These are phyloP conservation scores for Heterotrichella gracilis DNA, from an alignment of 352 stramenopile species.

Conservation along the genomic window DNA sequence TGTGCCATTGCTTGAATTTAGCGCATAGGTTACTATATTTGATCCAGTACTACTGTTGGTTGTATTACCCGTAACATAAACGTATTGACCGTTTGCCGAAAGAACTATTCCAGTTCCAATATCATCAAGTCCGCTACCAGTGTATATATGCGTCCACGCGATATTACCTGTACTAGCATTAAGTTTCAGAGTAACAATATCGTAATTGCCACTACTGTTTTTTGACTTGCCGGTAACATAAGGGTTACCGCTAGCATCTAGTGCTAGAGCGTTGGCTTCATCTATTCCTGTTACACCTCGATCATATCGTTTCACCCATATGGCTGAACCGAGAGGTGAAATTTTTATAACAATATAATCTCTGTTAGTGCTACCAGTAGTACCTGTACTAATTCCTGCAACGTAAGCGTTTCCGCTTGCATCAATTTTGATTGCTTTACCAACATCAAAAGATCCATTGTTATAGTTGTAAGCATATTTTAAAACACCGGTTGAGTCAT, in stretches of 20 bases:
- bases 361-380: not conserved
- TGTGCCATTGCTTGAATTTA: not conserved
- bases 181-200: not conserved
- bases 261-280: not conserved
- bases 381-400: not conserved
- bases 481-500: not conserved
- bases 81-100: not conserved
- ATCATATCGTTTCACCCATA: not conserved
- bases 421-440: not conserved
- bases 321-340: not conserved
- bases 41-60: not conserved
- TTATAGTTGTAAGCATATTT: not conserved
- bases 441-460: slow-evolving; percentile 3
- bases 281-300: not conserved
- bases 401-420: not conserved
- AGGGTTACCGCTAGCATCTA: not conserved
- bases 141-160: not conserved
- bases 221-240: not conserved
- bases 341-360: not conserved
- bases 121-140: not conserved
- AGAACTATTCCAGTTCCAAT: not conserved
- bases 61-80: not conserved
- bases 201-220: not conserved
- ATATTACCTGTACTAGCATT: not conserved
- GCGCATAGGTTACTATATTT: not conserved